Base-by-base conservation (phyloP, 805 yeast genomes). In the Hanseniaspora clermontiae region DNA sequence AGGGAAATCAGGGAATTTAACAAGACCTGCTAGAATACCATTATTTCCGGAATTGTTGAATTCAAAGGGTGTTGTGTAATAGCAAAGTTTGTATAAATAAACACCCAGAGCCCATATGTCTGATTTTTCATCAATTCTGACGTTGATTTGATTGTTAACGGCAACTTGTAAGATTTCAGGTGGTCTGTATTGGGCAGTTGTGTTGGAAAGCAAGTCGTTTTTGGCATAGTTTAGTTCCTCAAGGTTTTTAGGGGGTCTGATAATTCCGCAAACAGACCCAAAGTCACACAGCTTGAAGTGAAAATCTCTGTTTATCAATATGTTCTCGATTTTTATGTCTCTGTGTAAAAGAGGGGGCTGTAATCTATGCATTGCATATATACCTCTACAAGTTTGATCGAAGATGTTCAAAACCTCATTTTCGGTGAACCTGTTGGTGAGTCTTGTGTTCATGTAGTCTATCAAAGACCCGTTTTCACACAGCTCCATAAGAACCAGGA, bases 51-150 rank as follows among this genome's bases (percentile, higher is more conserved):
- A 74, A 47, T 72, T 71, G 12, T 57, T 47, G 34, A 68, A 71
- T 66, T 86, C 95, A 65, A 86, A 86, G 0, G 95, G 95, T 0
- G 95, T 86, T 0, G 87, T 85, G 63, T 83, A 86, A 67, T 83
- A 86, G 64, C 93, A 84, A 50, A 86, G 65, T 65, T 86, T 86
- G 71, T 85, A 86, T 37, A 86, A 67, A 60, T 85, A 83, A 31
- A 85, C 79, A 12, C 95, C 95, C 38, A 86, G 66, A 0, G 95
- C 95, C 95, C 95, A 86, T 24, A 86, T 77, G 66, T 86, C 95
- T 52, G 87, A 79, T 66, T 86, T 86, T 65, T 86, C 93, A 68
- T 85, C 86, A n/a, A 53, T 46, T 19, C 29, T 38, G 7, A 53
- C 17, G 32, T 53, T 45, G 51, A 86, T 81, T 12, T 91, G 84